These are phyloP conservation scores for Mortierella sp. DNA, from an alignment of 371 early-diverging fungal genomes.

Conservation along the genomic window DNA sequence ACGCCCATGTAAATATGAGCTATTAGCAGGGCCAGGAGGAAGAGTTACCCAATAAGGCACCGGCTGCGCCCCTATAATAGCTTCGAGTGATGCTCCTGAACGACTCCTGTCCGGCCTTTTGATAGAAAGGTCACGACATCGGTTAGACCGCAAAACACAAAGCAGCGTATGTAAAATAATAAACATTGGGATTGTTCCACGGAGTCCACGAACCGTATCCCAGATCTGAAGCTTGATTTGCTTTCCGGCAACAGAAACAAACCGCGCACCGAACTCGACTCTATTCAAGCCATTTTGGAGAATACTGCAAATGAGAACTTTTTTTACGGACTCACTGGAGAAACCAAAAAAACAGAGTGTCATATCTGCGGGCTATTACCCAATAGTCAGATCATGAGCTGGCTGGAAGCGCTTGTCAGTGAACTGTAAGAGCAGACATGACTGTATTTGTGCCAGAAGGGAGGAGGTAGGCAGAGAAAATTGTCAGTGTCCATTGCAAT, in stretches of 20 bases:
- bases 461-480: no score
- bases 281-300: constrained; percentile 51
- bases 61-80: constrained; percentile 98
- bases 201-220: constrained; percentile 88
- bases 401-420: constrained; percentile 87
- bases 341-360: no score
- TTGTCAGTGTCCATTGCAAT: no score
- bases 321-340: no score
- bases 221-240: constrained; percentile 98
- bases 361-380: constrained; percentile 62
- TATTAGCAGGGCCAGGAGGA: no score
- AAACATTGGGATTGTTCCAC: not conserved
- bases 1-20: not conserved
- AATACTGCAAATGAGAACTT: no score
- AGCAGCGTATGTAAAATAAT: not conserved
- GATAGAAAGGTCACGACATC: not conserved
- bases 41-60: constrained; percentile 79
- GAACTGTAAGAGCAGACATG: constrained; percentile 84
- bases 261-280: constrained; percentile 87
- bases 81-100: constrained; percentile 96
- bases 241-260: constrained; percentile 81
- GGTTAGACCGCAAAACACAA: not conserved
- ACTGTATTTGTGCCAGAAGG: constrained; percentile 62
- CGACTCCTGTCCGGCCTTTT: constrained; percentile 92
- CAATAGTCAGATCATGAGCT: constrained; percentile 89